Conservation (phyloP, 1,284 basidiomycete genomes). For the Phlebopus sp. region DNA sequence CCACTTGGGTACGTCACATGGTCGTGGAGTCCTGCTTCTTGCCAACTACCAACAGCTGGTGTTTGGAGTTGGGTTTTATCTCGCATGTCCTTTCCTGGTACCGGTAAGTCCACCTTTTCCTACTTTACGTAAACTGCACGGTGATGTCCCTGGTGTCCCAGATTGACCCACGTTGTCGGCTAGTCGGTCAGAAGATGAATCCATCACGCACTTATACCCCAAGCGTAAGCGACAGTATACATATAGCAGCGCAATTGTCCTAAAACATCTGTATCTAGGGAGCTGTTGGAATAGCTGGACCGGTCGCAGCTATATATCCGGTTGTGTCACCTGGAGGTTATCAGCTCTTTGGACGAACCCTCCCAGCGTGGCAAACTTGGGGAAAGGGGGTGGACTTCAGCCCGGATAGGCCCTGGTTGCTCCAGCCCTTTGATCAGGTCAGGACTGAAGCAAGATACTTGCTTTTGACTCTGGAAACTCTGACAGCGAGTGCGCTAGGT, state of each 20-base stretch:
- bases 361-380: slow-evolving; percentile 64
- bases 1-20: slow-evolving; percentile 44
- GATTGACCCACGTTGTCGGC: slow-evolving; percentile 60
- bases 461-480: too few species aligned
- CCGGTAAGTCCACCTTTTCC: slow-evolving; percentile 38
- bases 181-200: slow-evolving; percentile 65
- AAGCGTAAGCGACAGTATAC: slow-evolving; percentile 35
- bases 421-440: slow-evolving; percentile 63
- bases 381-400: slow-evolving; percentile 49
- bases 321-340: slow-evolving; percentile 66
- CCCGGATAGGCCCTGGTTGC: slow-evolving; percentile 54
- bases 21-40: background rate
- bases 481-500: slow-evolving; percentile 32
- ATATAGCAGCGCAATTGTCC: background rate
- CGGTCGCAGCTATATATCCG: slow-evolving; percentile 64
- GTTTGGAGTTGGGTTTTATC: slow-evolving; percentile 60
- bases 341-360: slow-evolving; percentile 57
- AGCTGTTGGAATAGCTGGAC: slow-evolving; percentile 61
- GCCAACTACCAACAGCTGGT: slow-evolving; percentile 42
- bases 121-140: background rate
- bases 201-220: slow-evolving; percentile 61
- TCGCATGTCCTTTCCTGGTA: slow-evolving; percentile 59
- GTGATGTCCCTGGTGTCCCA: slow-evolving; percentile 17
- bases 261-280: slow-evolving; percentile 38
- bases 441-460: background rate